phyloP scores from a whole-genome alignment of 345 rosid genomes.

The Euphorbia pulcherrima region DNA sequence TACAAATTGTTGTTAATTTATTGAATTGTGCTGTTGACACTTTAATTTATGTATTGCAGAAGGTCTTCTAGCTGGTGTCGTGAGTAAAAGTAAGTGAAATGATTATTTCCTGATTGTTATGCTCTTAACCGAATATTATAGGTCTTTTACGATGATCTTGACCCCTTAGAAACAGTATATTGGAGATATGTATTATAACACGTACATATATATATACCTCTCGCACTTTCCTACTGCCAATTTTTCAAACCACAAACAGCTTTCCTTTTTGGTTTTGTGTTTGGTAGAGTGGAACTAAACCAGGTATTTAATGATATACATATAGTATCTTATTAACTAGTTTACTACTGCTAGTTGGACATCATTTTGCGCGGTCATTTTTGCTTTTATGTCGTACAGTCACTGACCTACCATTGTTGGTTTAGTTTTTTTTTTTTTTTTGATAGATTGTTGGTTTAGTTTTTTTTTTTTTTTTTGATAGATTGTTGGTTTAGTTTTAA shows the following conservation, averaged over 20 bases:
- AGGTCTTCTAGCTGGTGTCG: conserved; percentile 75
- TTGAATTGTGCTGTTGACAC: conserved; percentile 11
- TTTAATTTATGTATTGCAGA: conserved; percentile 49
- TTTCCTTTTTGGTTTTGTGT: no score
- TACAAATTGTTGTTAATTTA: conserved; percentile 16
- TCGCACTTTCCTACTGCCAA: not conserved
- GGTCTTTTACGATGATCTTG: not conserved
- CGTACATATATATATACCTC: not conserved
- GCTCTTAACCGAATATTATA: not conserved
- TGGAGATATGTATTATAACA: not conserved
- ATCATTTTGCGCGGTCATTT: not conserved
- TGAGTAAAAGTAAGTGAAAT: conserved; percentile 74
- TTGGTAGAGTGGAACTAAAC: no score
- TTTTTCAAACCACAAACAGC: not conserved
- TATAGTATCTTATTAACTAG: not conserved
- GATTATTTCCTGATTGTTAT: conserved; percentile 5
- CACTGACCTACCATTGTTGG: not conserved
- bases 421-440: no score
- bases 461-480: no score
- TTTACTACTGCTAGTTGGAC: not conserved
- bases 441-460: no score
- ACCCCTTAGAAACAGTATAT: not conserved
- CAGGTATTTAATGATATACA: not conserved
- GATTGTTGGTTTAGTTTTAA: conserved; percentile 3
- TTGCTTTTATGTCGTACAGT: not conserved